A percentile compares a stretch with the other conserved stretches of the same genome.
phyloP scores from a whole-genome alignment of 306 rosid species.

The Rosa rugosa region DNA sequence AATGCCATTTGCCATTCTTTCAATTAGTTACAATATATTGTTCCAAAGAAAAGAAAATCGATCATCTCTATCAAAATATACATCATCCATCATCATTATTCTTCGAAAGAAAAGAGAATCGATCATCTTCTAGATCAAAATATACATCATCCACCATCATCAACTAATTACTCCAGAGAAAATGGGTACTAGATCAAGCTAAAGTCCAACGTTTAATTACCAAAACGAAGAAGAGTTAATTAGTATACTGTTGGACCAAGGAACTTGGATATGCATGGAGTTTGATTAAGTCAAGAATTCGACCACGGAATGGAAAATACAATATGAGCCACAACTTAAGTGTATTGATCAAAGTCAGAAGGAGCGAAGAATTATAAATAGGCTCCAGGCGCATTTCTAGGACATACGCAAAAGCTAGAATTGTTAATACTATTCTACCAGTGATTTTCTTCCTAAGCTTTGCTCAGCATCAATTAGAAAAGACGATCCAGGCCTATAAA shows the following conservation, averaged over 20 bases:
- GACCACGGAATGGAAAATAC: neutral
- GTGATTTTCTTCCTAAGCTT: neutral
- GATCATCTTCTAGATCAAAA: neutral
- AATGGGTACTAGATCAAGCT: neutral
- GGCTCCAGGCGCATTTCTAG: neutral
- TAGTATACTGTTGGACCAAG: neutral
- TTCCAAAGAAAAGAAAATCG: too few species aligned
- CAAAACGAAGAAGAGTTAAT: neutral
- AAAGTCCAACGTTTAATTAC: neutral
- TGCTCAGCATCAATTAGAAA: neutral
- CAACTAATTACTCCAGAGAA: neutral
- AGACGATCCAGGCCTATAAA: neutral
- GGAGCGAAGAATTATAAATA: neutral
- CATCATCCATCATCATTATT: too few species aligned
- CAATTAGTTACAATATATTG: too few species aligned
- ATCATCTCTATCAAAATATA: too few species aligned
- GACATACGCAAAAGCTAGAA: neutral
- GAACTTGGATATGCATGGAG: neutral
- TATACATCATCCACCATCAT: neutral
- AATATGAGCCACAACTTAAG: neutral
- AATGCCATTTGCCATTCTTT: neutral
- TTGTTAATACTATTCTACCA: neutral
- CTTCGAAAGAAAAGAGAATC: neutral
- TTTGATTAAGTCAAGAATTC: neutral
- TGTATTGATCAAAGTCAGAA: slow-evolving; percentile 3